Evolutionary conservation across 805 yeast species (phyloP), one percentile per base, ranked within the genome.

Genomic region (Zygosaccharomyces kombuchaensis): DNA sequence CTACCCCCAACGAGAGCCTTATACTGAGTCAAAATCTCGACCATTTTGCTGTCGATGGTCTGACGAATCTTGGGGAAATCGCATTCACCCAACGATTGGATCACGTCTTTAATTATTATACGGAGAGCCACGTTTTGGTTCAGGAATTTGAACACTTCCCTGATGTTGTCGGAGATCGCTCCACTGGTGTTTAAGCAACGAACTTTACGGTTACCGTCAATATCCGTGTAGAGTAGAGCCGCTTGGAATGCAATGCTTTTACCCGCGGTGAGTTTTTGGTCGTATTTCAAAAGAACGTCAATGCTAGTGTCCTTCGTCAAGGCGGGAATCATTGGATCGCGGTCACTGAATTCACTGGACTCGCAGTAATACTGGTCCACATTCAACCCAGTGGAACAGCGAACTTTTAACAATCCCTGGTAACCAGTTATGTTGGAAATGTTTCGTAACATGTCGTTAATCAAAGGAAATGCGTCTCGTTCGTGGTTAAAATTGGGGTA

Each of bases 231-330:
- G 45, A 93, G 69, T 22, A 93, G 55, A 0, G 98, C 97, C 1
- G 87, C 84, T 67, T 93, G 99, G 71, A 91, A 87, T 63, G 88
- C 93, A 17, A 87, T 85, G 63, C 89, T 96, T 31, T 76, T 73
- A 49, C 79, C 79, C 1, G 84, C 72, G 47, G 81, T 78, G 12
- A 60, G 49, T 49, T 79, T 80, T 2, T 88, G 88, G 59, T 89
- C 96, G 58, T 87, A 84, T 38, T 74, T 75, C 56, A 91, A 79
- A 43, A 87, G 73, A 2, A 87, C 82, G 8, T 87, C 83, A 39
- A 87, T 63, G 4, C 83, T 74, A 36, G 84, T 82, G 52, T 86
- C 81, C 13, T 75, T 72, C 34, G 74, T 74, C 23, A 88, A 65
- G 5, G 78, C 69, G 0, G 95, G 88, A n/a, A 87, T 63, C n/a